Conservation (phyloP, 352 stramenopile genomes). For the Nothophytophthora sp. region DNA sequence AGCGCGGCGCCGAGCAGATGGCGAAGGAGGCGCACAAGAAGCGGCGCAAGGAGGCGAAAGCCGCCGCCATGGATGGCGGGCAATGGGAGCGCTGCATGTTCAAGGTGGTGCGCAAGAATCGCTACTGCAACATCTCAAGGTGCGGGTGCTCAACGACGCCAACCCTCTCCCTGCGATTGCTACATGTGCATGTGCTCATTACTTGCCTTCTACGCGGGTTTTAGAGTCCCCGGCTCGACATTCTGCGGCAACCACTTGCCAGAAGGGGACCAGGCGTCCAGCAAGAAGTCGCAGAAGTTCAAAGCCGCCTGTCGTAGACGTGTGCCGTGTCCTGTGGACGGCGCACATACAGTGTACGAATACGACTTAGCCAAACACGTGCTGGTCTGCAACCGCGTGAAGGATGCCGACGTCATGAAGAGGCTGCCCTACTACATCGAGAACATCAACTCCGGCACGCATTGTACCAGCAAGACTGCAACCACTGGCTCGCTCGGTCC, state of each 20-base stretch:
- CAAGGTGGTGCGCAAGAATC: slow-evolving; percentile 75
- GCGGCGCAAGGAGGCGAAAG: slow-evolving; percentile 72
- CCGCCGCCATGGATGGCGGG: slow-evolving; percentile 38
- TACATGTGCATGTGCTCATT: slow-evolving; percentile 15
- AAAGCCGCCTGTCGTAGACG: slow-evolving; percentile 50
- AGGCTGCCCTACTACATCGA: slow-evolving; percentile 69
- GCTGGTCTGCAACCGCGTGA: slow-evolving; percentile 77
- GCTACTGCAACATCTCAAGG: slow-evolving; percentile 81
- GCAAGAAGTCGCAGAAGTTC: slow-evolving; percentile 73
- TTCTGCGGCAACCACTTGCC: slow-evolving; percentile 85
- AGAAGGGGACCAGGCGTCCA: slow-evolving; percentile 26
- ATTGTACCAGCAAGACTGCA: slow-evolving; percentile 16
- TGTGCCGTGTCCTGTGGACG: slow-evolving; percentile 76
- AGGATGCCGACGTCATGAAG: slow-evolving; percentile 59
- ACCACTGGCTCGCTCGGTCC: not conserved
- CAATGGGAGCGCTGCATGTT: slow-evolving; percentile 86
- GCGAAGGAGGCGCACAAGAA: slow-evolving; percentile 32
- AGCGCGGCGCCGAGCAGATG: slow-evolving; percentile 34
- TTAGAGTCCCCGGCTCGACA: slow-evolving; percentile 55
- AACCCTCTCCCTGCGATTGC: slow-evolving; percentile 25
- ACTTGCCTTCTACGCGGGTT: not conserved
- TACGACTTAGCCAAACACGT: slow-evolving; percentile 83
- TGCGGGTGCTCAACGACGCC: slow-evolving; percentile 21
- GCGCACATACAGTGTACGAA: slow-evolving; percentile 72
- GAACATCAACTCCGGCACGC: slow-evolving; percentile 79